Evolutionary conservation across 192 early-diverging fungal species (phyloP), one percentile per base, ranked within the genome.

Genomic region (Coemansia sp.): DNA sequence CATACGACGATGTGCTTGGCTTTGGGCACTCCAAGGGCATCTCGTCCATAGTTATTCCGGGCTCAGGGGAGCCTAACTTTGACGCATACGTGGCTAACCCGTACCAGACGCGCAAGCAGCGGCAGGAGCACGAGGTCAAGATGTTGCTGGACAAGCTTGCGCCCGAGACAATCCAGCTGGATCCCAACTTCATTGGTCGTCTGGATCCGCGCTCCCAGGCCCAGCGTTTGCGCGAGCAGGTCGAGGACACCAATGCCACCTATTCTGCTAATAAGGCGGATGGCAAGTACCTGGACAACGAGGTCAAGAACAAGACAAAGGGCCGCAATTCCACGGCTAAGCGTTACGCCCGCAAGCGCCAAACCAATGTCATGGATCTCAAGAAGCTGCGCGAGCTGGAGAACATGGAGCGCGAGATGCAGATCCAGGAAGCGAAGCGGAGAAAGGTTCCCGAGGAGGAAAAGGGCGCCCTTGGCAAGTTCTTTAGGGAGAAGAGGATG

Each of bases 31-130:
- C 74, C 17, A 59, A 77, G 15, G 96, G 96, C 14, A 76, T 98
- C 6, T 84, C 84, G 13, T 89, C 86, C 58, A 70, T 98, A 22
- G 83, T 96, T 11, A 84, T 98, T 6, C 96, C 96, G 0, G 93
- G 93, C 13, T 79, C 94, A n/a, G 96, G 96, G 55, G 96, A 98
- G 69, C 91, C 96, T 67, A 98, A 98, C 89, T 94, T 91, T 82
- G 96, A 98, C 79, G 88, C 90, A 3, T 66, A 93, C 31, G 92
- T 91, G 65, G 89, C 89, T 29, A 98, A 98, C 79, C 94, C 93
- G 17, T 97, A 84, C 87, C 87, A 95, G 75, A 97, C 92, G 8
- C 84, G 81, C 59, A 89, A 87, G 67, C 95, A 97, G 74, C 82
- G 94, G 55, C 90, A 90, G 64, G 92, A 96, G 64, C 61, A 83